Base-by-base conservation (phyloP, 768 basidiomycete species). In the Pisolithus orientalis region DNA sequence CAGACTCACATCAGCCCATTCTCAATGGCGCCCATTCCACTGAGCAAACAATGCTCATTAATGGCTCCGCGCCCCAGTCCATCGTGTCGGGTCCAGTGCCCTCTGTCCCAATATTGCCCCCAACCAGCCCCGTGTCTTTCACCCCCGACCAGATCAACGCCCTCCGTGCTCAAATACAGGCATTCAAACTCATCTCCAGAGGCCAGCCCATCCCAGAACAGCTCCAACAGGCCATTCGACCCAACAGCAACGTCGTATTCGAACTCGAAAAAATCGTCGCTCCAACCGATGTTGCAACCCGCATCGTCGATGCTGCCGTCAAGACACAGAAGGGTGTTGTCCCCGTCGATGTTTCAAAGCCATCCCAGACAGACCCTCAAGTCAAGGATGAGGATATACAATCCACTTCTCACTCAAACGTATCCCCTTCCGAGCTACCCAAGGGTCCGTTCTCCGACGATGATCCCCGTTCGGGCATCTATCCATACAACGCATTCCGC, bases 401-500 rank as follows among this genome's bases (percentile, higher is more conserved):
- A 10, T 68, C 74, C 11, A 56, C 65, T 1, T n/a, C 55, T 1
- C 55, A 45, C 10, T 55, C 70, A 6, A 65, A 75, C 34, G 68
- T 80, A 6, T 77, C 84, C 50, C 70, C 78, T 8, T 71, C 77
- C 2, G 82, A 87, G 56, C 64, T 85, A 44, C 85, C 90, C 25
- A 86, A 86, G 56, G 86, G 83, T 0, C 81, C 83, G 5, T 84
- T 83, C 69, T 73, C 89, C 29, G 92, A 95, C 55, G 87, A 88
- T 64, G 82, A 94, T 64, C 72, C 80, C 49, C 75, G 80, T 52
- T 93, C 91, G 0, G 80, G 82, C 39, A 84, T 94, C 53, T 93
- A 94, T 61, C 94, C 94, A 2, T 94, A 94, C 74, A 95, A 95
- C 66, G 85, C 94, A 17, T 94, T 83, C 65, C 77, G 80, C 28